These are phyloP conservation scores for Brettanomyces bruxellensis DNA, from an alignment of 805 yeast genomes.

Conservation along the genomic window DNA sequence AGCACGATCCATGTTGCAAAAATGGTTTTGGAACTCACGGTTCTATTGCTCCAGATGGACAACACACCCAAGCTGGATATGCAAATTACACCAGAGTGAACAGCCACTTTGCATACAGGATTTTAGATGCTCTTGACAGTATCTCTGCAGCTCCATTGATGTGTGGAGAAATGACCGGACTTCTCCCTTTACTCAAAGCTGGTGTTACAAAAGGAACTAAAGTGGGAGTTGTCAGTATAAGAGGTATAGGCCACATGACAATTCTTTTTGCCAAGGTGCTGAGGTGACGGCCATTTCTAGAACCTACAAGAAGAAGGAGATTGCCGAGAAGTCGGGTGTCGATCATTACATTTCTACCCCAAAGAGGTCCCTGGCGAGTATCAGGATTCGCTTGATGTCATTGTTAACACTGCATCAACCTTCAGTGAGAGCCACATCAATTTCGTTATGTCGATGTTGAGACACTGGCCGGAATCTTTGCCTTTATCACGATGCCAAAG, in stretches of 20 bases:
- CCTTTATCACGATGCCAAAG: too few relatives aligned
- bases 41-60: constrained; percentile 31
- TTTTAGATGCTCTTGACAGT: constrained; percentile 35
- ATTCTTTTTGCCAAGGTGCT: constrained; percentile 44
- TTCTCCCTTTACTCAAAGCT: constrained; percentile 31
- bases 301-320: constrained; percentile 36
- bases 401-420: too few relatives aligned
- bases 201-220: constrained; percentile 38
- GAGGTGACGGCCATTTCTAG: constrained; percentile 51
- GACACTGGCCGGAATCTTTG: too few relatives aligned
- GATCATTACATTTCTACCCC: constrained; percentile 44
- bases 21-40: constrained; percentile 43
- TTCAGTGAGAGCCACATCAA: too few relatives aligned
- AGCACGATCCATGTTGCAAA: constrained; percentile 40
- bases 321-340: constrained; percentile 43
- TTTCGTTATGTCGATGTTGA: too few relatives aligned
- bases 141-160: constrained; percentile 42
- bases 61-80: constrained; percentile 38
- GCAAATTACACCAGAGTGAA: constrained; percentile 36
- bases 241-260: constrained; percentile 38
- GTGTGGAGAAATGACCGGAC: constrained; percentile 49
- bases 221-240: constrained; percentile 39
- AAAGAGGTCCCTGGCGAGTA: constrained; percentile 30
- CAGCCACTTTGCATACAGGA: constrained; percentile 34
- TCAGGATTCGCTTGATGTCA: not conserved